Evolutionary conservation across 768 basidiomycete species (phyloP), one percentile per base, ranked within the genome.

Genomic region (Hydnum rufescens): DNA sequence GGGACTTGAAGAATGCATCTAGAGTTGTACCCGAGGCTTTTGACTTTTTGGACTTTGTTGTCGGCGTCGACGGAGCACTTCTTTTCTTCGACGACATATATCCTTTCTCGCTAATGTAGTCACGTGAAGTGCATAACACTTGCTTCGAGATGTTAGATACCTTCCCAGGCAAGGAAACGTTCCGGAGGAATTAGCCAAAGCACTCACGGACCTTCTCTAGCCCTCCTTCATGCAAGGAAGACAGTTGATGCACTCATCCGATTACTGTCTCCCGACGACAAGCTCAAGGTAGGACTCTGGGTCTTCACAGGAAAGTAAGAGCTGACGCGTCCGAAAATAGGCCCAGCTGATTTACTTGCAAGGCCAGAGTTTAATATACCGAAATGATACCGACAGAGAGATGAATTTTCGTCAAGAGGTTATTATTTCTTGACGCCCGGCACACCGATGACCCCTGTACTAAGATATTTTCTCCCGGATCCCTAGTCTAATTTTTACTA

Each of bases 341-440:
- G 74, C 79, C 4, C 85, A 87, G 63, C 67, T 82, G 4, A 61
- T 84, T 16, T 61, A 87, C 3, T 66, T 87, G 1, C 74, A 76
- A 5, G 82, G 82, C n/a, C 74, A 73, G 58, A 68, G 65, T 3
- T 76, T 73, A 2, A 68, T 71, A 0, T 85, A 70, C 60, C 69
- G 85, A 56, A 76, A 86, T 61, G 87, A 90, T 62, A 90, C 88
- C 6, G 87, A 92, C 62, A 74, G 86, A 30, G 85, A 88, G 65
- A 66, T 86, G 42, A 62, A 69, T 3, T 86, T 87, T 59, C 71
- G 76, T 53, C 70, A 72, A 60, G 71, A 39, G 36, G 44, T 47
- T 65, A 3, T 53, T 51, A 4, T n/a, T n/a, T 19, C 22, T 25
- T 36, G 25, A 22, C 57, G 65, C 64, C 42, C 67, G 30, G 31